These are phyloP conservation scores for Lentinus polychrous DNA, from an alignment of 1,284 basidiomycete species.

Conservation along the genomic window DNA sequence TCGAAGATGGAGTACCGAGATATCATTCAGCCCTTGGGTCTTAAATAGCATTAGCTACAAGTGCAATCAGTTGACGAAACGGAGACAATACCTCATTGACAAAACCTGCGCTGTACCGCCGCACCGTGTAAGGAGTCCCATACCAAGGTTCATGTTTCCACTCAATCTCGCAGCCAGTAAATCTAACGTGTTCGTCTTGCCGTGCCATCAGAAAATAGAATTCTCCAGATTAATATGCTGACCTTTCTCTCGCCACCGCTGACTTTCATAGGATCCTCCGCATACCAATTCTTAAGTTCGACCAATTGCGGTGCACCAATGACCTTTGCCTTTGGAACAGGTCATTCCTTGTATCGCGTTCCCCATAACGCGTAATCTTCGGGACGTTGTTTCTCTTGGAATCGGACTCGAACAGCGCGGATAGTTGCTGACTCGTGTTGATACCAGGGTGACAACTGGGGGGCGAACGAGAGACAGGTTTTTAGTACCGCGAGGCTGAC, in stretches of 20 bases:
- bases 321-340: slow-evolving; percentile 74
- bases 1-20: slow-evolving; percentile 71
- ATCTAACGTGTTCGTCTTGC: slow-evolving; percentile 54
- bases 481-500: slow-evolving; percentile 76
- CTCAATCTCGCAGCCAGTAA: slow-evolving; percentile 34
- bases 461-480: slow-evolving; percentile 81
- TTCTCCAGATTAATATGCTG: slow-evolving; percentile 48
- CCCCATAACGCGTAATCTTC: slow-evolving; percentile 80
- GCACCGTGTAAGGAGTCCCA: slow-evolving; percentile 75
- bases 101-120: slow-evolving; percentile 62
- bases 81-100: slow-evolving; percentile 43
- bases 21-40: slow-evolving; percentile 57
- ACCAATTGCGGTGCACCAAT: slow-evolving; percentile 71
- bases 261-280: slow-evolving; percentile 25
- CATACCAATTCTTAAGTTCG: slow-evolving; percentile 80
- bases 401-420: slow-evolving; percentile 77
- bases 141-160: slow-evolving; percentile 84
- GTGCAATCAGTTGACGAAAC: slow-evolving; percentile 4
- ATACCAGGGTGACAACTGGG: slow-evolving; percentile 64
- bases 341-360: slow-evolving; percentile 74
- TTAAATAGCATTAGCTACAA: slow-evolving; percentile 23
- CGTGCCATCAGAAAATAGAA: slow-evolving; percentile 72
- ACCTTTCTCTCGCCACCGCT: slow-evolving; percentile 47
- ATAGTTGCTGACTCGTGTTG: slow-evolving; percentile 80
- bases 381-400: slow-evolving; percentile 80